Evolutionary conservation across 768 basidiomycete genomes (phyloP).

Genomic region (Cyclocybe cylindracea): DNA sequence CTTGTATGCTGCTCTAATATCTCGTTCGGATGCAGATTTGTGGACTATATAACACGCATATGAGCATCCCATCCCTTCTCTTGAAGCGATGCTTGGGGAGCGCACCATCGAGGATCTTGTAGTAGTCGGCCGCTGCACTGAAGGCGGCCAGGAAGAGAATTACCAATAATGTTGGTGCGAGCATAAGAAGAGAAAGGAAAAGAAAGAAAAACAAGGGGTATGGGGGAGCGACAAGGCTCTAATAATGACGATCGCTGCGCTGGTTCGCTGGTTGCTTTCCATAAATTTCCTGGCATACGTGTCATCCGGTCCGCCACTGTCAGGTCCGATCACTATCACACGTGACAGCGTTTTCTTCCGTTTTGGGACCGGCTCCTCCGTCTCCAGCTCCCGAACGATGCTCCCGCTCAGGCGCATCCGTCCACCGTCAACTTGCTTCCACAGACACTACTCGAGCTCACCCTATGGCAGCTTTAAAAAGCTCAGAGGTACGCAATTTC

Average conservation of each 20-base stretch:
- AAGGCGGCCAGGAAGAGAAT: conserved; percentile 38
- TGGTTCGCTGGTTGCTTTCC: conserved; percentile 4
- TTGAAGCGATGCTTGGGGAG: conserved; percentile 6
- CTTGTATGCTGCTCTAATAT: conserved; percentile 92
- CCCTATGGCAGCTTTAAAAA: conserved; percentile 32
- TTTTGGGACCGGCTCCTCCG: background rate
- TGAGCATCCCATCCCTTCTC: too few relatives aligned
- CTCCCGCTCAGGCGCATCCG: conserved; percentile 4
- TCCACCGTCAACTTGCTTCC: background rate
- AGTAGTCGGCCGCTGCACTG: conserved; percentile 67
- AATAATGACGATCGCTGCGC: background rate
- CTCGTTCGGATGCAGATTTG: conserved; percentile 80
- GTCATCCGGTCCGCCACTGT: conserved; percentile 14
- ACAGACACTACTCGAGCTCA: conserved; percentile 6
- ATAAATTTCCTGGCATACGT: conserved; percentile 29
- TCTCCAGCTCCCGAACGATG: background rate
- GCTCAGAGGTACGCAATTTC: conserved; percentile 33
- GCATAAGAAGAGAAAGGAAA: conserved; percentile 26
- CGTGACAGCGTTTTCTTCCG: conserved; percentile 2
- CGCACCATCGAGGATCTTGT: conserved; percentile 82
- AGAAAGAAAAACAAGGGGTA: conserved; percentile 12
- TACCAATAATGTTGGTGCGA: conserved; percentile 33
- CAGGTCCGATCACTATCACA: background rate
- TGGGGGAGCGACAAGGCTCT: conserved; percentile 7
- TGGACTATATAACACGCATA: conserved; percentile 43